A percentile compares a stretch with the other conserved stretches of the same genome.
phyloP scores from a whole-genome alignment of 176 grass and related monocot species.

The Secale cereale region DNA sequence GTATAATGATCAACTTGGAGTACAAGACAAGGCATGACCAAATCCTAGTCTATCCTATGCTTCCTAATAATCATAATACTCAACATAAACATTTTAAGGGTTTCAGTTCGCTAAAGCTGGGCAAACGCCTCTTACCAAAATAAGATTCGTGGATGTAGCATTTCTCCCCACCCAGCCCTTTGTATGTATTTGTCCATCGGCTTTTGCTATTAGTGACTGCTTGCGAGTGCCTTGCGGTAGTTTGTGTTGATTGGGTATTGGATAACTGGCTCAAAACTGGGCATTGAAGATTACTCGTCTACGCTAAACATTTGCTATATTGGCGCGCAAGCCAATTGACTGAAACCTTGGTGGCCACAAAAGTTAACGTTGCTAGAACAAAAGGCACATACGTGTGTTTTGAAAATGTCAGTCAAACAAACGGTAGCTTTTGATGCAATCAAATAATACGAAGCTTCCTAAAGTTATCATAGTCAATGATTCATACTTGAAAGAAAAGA shows the following conservation, averaged over 20 bases:
- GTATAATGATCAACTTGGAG: too few relatives aligned
- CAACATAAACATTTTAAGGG: too few relatives aligned
- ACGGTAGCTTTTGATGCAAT: background rate
- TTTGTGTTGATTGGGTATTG: background rate
- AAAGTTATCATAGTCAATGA: constrained; percentile 9
- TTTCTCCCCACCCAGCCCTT: too few relatives aligned
- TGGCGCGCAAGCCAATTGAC: constrained; percentile 18
- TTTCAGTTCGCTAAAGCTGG: too few relatives aligned
- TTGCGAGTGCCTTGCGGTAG: background rate
- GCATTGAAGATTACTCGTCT: background rate
- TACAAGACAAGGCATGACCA: too few relatives aligned
- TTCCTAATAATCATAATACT: too few relatives aligned
- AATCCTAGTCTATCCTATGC: too few relatives aligned
- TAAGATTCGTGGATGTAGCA: too few relatives aligned
- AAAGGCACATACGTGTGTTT: background rate
- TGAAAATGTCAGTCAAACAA: constrained; percentile 21
- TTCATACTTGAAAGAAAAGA: background rate
- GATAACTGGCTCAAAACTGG: background rate
- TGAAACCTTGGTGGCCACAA: constrained; percentile 23
- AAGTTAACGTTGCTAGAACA: constrained; percentile 39
- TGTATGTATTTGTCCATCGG: too few relatives aligned
- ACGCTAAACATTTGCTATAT: constrained; percentile 7
- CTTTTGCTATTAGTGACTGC: too few relatives aligned
- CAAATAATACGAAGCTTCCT: background rate
- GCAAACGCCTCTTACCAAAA: too few relatives aligned